Percentiles rank a stretch among this genome's conserved stretches.
phyloP scores from a whole-genome alignment of 1,139 yeast genomes.

The Magnusiomyces sp. region DNA sequence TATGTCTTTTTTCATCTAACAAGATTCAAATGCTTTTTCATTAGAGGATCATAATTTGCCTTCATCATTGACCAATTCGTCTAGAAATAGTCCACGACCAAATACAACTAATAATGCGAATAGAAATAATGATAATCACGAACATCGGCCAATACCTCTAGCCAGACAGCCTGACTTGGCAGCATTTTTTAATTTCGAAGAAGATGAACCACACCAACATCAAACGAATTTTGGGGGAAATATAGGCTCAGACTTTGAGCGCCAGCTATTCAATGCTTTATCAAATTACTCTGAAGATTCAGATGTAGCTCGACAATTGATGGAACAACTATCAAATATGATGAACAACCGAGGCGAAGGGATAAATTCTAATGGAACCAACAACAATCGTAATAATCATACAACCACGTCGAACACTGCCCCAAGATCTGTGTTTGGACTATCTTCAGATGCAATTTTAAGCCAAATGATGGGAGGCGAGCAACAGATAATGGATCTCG shows the following conservation, averaged over 20 bases:
- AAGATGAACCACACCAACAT: not conserved
- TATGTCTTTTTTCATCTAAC: too few relatives aligned
- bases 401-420: not conserved
- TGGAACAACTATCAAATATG: not conserved
- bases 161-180: constrained; percentile 9
- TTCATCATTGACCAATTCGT: not conserved
- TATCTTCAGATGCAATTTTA: not conserved
- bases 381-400: not conserved
- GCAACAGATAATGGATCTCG: not conserved
- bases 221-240: not conserved
- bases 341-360: not conserved
- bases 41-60: too few relatives aligned
- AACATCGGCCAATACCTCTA: not conserved
- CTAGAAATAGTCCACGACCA: constrained; percentile 2
- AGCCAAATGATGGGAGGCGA: not conserved
- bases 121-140: not conserved
- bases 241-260: not conserved
- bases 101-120: not conserved
- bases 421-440: not conserved
- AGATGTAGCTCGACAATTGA: constrained; percentile 1
- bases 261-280: not conserved
- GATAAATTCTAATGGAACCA: not conserved
- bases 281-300: constrained; percentile 1
- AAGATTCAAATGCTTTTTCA: too few relatives aligned
- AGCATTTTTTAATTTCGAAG: constrained; percentile 10